Evolutionary conservation across 495 filamentous ascomycete genomes (phyloP).

Genomic region (Antarctomyces pellizariae): DNA sequence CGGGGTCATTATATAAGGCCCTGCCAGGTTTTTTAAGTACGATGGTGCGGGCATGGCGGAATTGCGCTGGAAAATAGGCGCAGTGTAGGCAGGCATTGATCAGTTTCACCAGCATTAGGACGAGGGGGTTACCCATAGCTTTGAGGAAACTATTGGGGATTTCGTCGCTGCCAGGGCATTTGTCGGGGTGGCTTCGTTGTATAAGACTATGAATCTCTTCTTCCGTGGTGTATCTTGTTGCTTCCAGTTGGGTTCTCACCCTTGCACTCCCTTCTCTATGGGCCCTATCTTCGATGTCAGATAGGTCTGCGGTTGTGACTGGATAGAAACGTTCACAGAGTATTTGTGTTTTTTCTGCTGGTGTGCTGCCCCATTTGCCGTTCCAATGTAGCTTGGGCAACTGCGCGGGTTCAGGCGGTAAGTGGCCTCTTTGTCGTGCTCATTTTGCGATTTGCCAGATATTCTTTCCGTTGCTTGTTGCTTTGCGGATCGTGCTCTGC

Average conservation of each 20-base stretch:
- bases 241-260: too few species aligned
- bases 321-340: constrained; percentile 11
- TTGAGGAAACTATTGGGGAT: not conserved
- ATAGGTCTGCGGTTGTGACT: constrained; percentile 8
- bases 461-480: constrained; percentile 3
- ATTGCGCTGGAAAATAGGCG: constrained; percentile 11
- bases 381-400: not conserved
- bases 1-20: constrained; percentile 9
- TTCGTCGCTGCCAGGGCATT: not conserved
- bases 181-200: not conserved
- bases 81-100: constrained; percentile 7
- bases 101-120: constrained; percentile 2
- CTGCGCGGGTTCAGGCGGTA: not conserved
- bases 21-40: constrained; percentile 11
- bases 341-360: constrained; percentile 6
- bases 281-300: not conserved
- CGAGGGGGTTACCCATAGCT: not conserved
- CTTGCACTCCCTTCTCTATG: not conserved
- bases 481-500: constrained; percentile 4
- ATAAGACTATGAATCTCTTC: not conserved
- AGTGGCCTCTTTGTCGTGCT: constrained; percentile 5
- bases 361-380: not conserved
- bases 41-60: constrained; percentile 10
- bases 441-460: constrained; percentile 7
- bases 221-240: not conserved